Evolutionary conservation across 306 rosid genomes (phyloP).

Genomic region (Gleditsia sinensis): DNA sequence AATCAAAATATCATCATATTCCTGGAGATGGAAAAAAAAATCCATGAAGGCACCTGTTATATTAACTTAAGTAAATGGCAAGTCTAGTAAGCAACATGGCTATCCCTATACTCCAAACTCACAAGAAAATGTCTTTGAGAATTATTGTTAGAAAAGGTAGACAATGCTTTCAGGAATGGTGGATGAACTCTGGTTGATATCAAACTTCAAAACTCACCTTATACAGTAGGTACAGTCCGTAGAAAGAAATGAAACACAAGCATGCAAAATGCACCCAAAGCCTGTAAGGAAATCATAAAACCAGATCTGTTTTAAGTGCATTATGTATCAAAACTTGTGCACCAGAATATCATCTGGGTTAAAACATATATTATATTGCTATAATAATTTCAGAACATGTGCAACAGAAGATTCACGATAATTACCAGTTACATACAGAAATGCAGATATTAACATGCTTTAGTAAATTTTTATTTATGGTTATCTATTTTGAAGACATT

Average conservation of each 20-base stretch:
- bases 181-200: constrained; percentile 4
- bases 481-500: neutral
- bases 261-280: constrained; percentile 91
- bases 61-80: constrained; percentile 30
- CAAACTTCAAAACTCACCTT: constrained; percentile 57
- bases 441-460: neutral
- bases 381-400: neutral
- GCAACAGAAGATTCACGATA: neutral
- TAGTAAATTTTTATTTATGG: neutral
- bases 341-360: constrained; percentile 1
- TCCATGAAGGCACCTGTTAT: constrained; percentile 31
- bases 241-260: constrained; percentile 80
- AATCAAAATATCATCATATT: constrained; percentile 69
- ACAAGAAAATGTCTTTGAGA: neutral
- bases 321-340: neutral
- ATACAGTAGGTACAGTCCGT: constrained; percentile 72
- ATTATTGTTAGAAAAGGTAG: neutral
- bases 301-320: constrained; percentile 19
- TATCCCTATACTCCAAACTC: constrained; percentile 5
- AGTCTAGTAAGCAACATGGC: constrained; percentile 15
- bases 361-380: neutral
- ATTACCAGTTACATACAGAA: neutral
- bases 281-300: constrained; percentile 55
- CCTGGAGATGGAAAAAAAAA: constrained; percentile 55
- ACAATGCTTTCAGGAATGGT: constrained; percentile 8